These are phyloP conservation scores for Fusarium kyushuense DNA, from an alignment of 2,329 filamentous ascomycete species.

Conservation along the genomic window DNA sequence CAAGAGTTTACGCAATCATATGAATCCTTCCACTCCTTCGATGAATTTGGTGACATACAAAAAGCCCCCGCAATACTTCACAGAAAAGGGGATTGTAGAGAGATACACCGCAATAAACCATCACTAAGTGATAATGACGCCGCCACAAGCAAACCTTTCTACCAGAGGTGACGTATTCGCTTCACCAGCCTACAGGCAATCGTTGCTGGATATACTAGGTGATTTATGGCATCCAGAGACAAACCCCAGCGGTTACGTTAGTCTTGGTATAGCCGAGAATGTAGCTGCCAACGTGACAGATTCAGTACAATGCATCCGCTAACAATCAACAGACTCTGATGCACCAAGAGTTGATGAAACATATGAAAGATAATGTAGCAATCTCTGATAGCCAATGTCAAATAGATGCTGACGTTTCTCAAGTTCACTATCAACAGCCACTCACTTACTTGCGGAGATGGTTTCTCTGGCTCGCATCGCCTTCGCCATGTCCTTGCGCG, in stretches of 20 bases:
- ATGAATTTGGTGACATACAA: background rate
- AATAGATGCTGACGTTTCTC: rapidly evolving
- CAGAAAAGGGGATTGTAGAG: rapidly evolving
- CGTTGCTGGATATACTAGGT: background rate
- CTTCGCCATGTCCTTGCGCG: background rate
- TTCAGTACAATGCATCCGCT: rapidly evolving
- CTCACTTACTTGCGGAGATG: background rate
- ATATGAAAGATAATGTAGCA: background rate
- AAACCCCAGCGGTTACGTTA: background rate
- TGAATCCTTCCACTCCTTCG: background rate
- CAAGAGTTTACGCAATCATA: background rate
- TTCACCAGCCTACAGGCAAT: background rate
- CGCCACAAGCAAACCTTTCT: background rate
- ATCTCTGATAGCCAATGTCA: rapidly evolving
- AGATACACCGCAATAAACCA: rapidly evolving
- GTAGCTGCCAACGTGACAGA: background rate
- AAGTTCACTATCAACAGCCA: constrained; percentile 3
- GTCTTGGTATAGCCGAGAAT: constrained; percentile 6
- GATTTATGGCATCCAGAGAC: background rate
- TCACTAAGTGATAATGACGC: rapidly evolving
- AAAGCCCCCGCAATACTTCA: rapidly evolving
- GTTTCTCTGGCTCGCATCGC: background rate
- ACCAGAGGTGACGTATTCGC: background rate
- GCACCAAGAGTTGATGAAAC: background rate
- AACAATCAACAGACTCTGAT: background rate